Base-by-base conservation (phyloP, 1,284 basidiomycete species). In the Trametes pubescens region DNA sequence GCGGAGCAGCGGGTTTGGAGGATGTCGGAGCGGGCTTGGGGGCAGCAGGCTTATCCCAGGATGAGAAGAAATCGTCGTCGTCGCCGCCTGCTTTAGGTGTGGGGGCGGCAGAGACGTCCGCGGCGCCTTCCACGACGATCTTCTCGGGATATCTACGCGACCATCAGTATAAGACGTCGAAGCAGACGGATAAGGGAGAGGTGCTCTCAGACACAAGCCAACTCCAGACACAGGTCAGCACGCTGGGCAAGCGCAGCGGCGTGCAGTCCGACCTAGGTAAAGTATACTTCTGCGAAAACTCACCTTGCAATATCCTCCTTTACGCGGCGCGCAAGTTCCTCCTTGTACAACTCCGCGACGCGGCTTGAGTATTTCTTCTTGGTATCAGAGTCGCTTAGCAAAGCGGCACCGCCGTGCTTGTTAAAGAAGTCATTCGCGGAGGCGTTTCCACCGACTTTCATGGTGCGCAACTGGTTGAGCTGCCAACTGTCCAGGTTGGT, bases 401-500 rank as follows among this genome's bases (percentile, higher is more conserved):
- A 80, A 4, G 86, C 82, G 1, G 86, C 73, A 18, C 93, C 93
- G 8, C 95, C 94, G 72, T 96, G 91, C 74, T 92, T 93, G 34
- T 84, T 90, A 78, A 98, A 96, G 79, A 97, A 99, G 8, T 97
- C 95, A 26, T 84, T 86, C 3, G 95, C 93, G n/a, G 91, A 88
- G 18, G 86, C 86, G 77, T 99, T 99, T 8, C 97, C 97, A 48
- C 95, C 96, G 46, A 96, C 89, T 82, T 99, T 99, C 94, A 99
- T 97, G 6, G 90, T 93, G 29, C 97, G 91, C 35, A 99, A 84
- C 79, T 99, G 97, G 62, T 83, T 81, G 70, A 96, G 85, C 69
- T 95, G 91, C 97, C 97, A 99, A 62, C 88, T 90, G 80, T 99
- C 97, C 60, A 99, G 88, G 80, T 97, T 99, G 67, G 96, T 99